A percentile compares a stretch with the other conserved stretches of the same genome.
These are phyloP conservation scores for Salix dunnii DNA, from an alignment of 345 rosid species.

Conservation along the genomic window DNA sequence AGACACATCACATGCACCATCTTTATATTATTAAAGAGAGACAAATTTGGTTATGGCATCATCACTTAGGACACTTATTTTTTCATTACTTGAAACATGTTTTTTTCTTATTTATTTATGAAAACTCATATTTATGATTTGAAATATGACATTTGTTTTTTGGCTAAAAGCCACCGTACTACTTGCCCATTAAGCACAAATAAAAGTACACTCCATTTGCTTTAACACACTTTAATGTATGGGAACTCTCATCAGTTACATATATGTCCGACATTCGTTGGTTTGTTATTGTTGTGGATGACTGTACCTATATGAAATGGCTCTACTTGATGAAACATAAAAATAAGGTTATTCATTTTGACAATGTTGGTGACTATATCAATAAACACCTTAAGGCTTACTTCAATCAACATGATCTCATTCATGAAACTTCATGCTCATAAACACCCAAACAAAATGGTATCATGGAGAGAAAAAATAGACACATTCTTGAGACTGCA, in stretches of 20 bases:
- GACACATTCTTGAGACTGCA: no score
- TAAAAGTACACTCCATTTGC: not conserved
- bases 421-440: no score
- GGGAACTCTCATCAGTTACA: not conserved
- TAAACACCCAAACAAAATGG: no score
- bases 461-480: no score
- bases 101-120: not conserved
- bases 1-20: no score
- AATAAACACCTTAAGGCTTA: no score
- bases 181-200: not conserved
- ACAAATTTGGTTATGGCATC: not conserved
- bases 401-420: no score
- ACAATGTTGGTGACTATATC: no score
- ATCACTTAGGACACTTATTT: not conserved
- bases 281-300: not conserved
- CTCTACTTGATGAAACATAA: not conserved
- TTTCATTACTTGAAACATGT: not conserved
- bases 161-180: not conserved
- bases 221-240: not conserved
- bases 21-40: no score
- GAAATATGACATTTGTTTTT: not conserved
- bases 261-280: not conserved
- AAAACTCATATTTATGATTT: not conserved
- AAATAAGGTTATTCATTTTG: no score
- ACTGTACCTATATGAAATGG: not conserved